phyloP scores from a whole-genome alignment of 2,329 filamentous ascomycete genomes.

The Pseudopyricularia javanii region DNA sequence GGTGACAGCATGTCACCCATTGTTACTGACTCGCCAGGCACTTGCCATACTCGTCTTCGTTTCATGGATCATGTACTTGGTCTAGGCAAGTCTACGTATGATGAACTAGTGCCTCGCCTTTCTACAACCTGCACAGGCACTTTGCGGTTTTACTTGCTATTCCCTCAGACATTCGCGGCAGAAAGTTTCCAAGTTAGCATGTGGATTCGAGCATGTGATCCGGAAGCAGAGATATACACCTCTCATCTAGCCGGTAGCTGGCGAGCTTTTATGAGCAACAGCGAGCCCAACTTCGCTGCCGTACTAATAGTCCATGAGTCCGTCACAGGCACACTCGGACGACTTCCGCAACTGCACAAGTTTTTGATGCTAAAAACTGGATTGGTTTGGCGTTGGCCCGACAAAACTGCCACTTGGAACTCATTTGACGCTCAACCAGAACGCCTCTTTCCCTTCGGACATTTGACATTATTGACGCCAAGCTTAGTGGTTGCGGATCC shows the following conservation, averaged over 20 bases:
- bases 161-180: conserved; percentile 24
- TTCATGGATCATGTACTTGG: conserved; percentile 13
- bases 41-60: conserved; percentile 2
- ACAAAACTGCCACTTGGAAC: conserved; percentile 7
- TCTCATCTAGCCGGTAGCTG: conserved; percentile 31
- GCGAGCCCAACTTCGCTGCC: conserved; percentile 12
- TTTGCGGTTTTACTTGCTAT: conserved; percentile 31
- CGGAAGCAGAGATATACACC: conserved; percentile 27
- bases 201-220: conserved; percentile 30
- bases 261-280: conserved; percentile 24
- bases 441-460: conserved; percentile 30
- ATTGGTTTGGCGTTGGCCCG: conserved; percentile 26
- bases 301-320: conserved; percentile 33
- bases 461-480: conserved; percentile 33
- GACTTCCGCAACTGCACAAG: conserved; percentile 22
- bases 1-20: not conserved
- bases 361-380: conserved; percentile 16
- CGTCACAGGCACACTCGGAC: conserved; percentile 21
- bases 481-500: conserved; percentile 37
- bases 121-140: not conserved
- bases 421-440: conserved; percentile 9
- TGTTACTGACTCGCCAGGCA: not conserved
- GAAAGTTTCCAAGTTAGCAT: conserved; percentile 24
- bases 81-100: conserved; percentile 18
- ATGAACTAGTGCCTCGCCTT: conserved; percentile 2